Evolutionary conservation across 208 protist species (phyloP), one percentile per base, ranked within the genome.

Genomic region (Trypanosoma theileri): DNA sequence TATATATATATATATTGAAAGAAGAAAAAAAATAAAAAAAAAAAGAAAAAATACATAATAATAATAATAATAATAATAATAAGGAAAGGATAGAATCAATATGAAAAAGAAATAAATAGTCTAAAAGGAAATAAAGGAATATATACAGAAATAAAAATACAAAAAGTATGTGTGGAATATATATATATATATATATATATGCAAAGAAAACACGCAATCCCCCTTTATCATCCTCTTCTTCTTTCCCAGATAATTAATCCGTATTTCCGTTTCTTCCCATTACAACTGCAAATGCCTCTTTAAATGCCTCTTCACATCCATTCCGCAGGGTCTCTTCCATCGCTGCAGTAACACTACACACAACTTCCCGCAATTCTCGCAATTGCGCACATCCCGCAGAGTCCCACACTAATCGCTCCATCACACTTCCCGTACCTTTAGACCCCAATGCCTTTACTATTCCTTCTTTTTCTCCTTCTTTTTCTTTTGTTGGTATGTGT

Each of bases 301-400:
- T 21, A 44, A 56, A 74, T 8, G 69, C 41, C 55, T 67, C 59
- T 21, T 74, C 69, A 48, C 57, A 71, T 3, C 58, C 11, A 26
- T 19, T 42, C 19, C 62, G n/a, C 40, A 46, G 26, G 28, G 17
- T 45, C 48, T 71, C 66, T 1, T 22, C 35, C 42, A 42, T 44
- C 10, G 10, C 3, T 48, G 10, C 44, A 4, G 8, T 45, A 16
- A 6, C n/a, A 46, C 41, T 22, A 46, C 41, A 8, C 28, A 35
- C 28, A 35, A 35, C 6, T 35, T 35, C 28, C 28, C 28, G 28
- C 28, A 35, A 35, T 35, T 35, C 28, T 6, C 28, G 28, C 28
- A 35, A 35, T 35, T 35, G 28, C 28, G 4, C 28, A 35, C 28
- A 35, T 8, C 28, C 28, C 28, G 28, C 28, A 35, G 28, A 35